A percentile compares a stretch with the other conserved stretches of the same genome.
Conservation (phyloP, 257 asterid genomes). For the Solanum tarijense region DNA sequence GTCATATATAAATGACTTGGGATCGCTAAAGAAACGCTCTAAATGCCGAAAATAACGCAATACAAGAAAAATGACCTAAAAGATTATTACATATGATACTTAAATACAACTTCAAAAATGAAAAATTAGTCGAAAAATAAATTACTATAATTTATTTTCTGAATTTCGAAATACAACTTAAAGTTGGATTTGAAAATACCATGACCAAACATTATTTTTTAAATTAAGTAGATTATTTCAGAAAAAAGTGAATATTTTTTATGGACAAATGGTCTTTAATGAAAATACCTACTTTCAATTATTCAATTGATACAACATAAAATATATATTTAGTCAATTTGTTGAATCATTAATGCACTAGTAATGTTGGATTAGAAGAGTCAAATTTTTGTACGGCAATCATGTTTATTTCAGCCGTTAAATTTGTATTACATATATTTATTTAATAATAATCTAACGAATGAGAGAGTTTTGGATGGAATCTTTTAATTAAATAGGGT, state of each 20-base stretch:
- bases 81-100: too few species aligned
- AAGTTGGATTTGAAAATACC: too few species aligned
- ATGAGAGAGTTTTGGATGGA: neutral
- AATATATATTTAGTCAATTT: neutral
- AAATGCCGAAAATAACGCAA: too few species aligned
- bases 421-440: neutral
- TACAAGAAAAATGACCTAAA: too few species aligned
- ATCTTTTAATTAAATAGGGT: neutral
- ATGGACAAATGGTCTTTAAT: neutral
- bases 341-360: neutral
- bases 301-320: neutral
- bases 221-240: too few species aligned
- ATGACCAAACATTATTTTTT: neutral
- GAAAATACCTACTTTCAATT: neutral
- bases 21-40: too few species aligned
- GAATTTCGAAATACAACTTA: too few species aligned
- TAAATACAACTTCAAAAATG: neutral
- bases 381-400: neutral
- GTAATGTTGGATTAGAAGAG: neutral
- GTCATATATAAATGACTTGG: too few species aligned
- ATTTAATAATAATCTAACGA: neutral
- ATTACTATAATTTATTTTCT: neutral
- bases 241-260: neutral
- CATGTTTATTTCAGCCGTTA: neutral
- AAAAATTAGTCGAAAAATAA: neutral